Conservation (phyloP, 192 early-diverging fungal genomes). For the Rhizoclosmatium sp. region DNA sequence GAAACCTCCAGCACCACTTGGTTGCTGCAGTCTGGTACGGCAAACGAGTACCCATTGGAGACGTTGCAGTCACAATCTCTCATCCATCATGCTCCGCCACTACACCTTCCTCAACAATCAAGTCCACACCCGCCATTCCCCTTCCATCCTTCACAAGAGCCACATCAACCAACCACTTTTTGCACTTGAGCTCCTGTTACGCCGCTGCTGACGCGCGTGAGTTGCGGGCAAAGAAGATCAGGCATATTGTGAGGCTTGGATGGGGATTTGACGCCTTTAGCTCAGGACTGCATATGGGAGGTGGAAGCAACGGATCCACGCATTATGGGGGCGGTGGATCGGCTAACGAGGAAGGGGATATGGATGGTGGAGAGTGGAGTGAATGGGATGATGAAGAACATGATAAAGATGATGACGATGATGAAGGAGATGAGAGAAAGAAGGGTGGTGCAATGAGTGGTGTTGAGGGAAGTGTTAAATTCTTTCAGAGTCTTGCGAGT, state of each 20-base stretch:
- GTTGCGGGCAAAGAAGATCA: constrained; percentile 35
- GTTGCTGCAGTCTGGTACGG: constrained; percentile 52
- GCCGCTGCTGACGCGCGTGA: constrained; percentile 34
- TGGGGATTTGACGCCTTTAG: constrained; percentile 46
- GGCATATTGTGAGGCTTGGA: constrained; percentile 53
- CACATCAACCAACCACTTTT: constrained; percentile 25
- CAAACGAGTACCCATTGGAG: constrained; percentile 32
- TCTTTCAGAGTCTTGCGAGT: constrained; percentile 25
- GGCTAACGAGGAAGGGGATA: not conserved
- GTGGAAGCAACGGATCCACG: not conserved
- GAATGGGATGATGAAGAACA: constrained; percentile 5
- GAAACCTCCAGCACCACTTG: constrained; percentile 36
- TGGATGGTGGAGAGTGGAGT: constrained; percentile 15
- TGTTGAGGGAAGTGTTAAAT: constrained; percentile 6
- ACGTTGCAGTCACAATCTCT: constrained; percentile 45
- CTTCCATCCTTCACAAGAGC: not conserved
- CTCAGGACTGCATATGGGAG: not conserved
- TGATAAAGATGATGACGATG: not conserved
- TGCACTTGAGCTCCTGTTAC: constrained; percentile 52
- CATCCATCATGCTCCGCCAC: not conserved
- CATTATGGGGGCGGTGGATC: no score
- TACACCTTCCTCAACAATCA: not conserved
- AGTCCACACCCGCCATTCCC: not conserved
- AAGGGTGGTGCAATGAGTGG: not conserved
- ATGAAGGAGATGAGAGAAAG: not conserved